phyloP scores from a whole-genome alignment of 352 stramenopile species.

The Phytophthora podocarpi region DNA sequence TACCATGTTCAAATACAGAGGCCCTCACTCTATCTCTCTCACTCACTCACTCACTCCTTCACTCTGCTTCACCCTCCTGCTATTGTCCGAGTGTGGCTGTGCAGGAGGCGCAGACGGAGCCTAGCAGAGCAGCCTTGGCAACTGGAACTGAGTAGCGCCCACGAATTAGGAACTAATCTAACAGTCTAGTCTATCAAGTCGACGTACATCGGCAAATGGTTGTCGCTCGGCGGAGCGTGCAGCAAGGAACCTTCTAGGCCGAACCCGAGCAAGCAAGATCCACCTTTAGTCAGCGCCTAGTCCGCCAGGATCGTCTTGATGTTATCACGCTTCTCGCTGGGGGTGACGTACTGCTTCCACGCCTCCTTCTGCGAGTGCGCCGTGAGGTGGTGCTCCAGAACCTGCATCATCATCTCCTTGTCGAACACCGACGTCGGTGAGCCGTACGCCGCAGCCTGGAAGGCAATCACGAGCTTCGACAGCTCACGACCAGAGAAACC shows the following conservation, averaged over 20 bases:
- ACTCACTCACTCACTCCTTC: neutral
- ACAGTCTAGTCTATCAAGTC: slow-evolving; percentile 80
- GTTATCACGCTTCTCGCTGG: slow-evolving; percentile 52
- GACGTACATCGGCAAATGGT: slow-evolving; percentile 23
- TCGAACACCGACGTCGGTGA: slow-evolving; percentile 94
- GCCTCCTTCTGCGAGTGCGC: slow-evolving; percentile 94
- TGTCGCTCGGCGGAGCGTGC: slow-evolving; percentile 16
- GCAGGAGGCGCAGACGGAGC: slow-evolving; percentile 8
- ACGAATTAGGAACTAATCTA: slow-evolving; percentile 83
- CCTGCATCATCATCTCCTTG: slow-evolving; percentile 93
- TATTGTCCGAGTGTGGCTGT: neutral
- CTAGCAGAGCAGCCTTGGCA: slow-evolving; percentile 29
- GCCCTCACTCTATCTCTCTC: slow-evolving; percentile 16
- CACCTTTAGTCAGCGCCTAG: slow-evolving; percentile 33
- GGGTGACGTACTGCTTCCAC: slow-evolving; percentile 89
- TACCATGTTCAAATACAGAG: slow-evolving; percentile 45
- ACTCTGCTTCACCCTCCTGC: neutral
- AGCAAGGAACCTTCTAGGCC: slow-evolving; percentile 5
- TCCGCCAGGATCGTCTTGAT: slow-evolving; percentile 60
- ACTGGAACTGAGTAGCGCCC: slow-evolving; percentile 74
- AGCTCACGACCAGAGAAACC: slow-evolving; percentile 99
- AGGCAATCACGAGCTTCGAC: slow-evolving; percentile 99
- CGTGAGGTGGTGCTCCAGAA: slow-evolving; percentile 94
- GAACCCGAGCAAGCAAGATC: slow-evolving; percentile 4
- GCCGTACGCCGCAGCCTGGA: slow-evolving; percentile 98